Base-by-base conservation (phyloP, 1,284 basidiomycete genomes). In the Marasmius oreades region DNA sequence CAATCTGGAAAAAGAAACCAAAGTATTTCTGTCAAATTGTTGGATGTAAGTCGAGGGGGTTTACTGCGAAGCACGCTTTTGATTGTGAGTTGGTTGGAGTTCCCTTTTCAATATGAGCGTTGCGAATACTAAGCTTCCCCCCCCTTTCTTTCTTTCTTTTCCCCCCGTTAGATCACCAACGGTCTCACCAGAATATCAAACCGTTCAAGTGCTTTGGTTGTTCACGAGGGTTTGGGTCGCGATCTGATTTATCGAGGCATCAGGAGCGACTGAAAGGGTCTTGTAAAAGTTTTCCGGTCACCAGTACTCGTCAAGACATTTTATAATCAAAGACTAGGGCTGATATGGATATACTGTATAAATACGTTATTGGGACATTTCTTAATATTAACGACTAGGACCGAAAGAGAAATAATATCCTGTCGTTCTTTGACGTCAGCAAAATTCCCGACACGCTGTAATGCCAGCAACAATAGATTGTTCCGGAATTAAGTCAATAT, bases 211-310 rank as follows among this genome's bases (percentile, higher is more conserved):
- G 36, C 36, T 11, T 12, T n/a, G n/a, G n/a, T 37, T 37, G 36
- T n/a, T 37, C n/a, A n/a, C 36, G 36, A 3, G 36, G 12, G 12
- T 37, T 37, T n/a, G 36, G 36, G 12, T 11, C 12, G 12, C 12
- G 5, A 37, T 37, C 36, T n/a, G 36, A 37, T 66, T 58, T 16
- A 22, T 8, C 16, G 31, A 23, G 37, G n/a, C 44, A 34, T 23
- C 18, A 10, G 43, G 23, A 34, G 53, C 34, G 16, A 33, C n/a
- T 3, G 48, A 24, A 2, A 75, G 61, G 64, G 86, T 87, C 5
- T 59, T 55, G 0, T 86, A n/a, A n/a, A n/a, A n/a, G n/a, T n/a
- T n/a, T n/a, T n/a, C n/a, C n/a, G n/a, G n/a, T n/a, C n/a, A n/a
- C n/a, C n/a, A n/a, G n/a, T n/a, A n/a, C n/a, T n/a, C n/a, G n/a